Evolutionary conservation across 1,284 basidiomycete species (phyloP).

Genomic region (Cutaneotrichosporon dermatis): DNA sequence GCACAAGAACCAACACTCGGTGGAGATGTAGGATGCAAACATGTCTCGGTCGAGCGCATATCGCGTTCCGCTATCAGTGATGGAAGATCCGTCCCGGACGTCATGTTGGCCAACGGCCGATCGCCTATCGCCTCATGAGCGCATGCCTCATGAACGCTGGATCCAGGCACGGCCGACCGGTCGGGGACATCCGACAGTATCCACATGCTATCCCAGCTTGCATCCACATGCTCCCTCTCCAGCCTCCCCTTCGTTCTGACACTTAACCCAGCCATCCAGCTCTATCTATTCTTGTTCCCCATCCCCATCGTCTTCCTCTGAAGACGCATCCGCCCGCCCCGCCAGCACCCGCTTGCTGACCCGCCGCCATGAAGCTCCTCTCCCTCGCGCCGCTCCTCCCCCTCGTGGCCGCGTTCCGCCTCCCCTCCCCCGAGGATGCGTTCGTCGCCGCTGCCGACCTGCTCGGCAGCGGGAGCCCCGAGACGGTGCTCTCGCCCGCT

Average conservation of each 20-base stretch:
- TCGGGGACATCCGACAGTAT: neutral
- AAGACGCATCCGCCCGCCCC: neutral
- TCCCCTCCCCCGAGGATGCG: conserved; percentile 32
- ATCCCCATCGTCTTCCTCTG: conserved; percentile 6
- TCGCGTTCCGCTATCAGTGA: neutral
- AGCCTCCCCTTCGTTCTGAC: no score
- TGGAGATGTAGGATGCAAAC: no score
- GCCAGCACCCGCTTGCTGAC: no score
- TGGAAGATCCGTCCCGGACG: neutral
- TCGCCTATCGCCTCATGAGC: no score
- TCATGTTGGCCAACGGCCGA: no score
- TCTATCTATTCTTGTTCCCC: neutral
- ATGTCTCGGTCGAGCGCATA: no score
- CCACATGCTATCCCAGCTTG: no score
- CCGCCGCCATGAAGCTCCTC: conserved; percentile 7
- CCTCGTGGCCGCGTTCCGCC: conserved; percentile 24
- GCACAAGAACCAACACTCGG: no score
- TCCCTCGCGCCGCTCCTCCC: conserved; percentile 15
- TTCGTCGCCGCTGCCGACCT: conserved; percentile 25
- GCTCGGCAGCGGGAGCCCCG: conserved; percentile 16
- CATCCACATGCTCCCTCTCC: neutral
- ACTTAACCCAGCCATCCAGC: neutral
- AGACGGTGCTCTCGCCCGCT: conserved; percentile 24
- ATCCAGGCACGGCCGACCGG: neutral
- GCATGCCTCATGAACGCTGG: neutral